Evolutionary conservation across 371 early-diverging fungal species (phyloP).

Genomic region (Mucor plumbeus): DNA sequence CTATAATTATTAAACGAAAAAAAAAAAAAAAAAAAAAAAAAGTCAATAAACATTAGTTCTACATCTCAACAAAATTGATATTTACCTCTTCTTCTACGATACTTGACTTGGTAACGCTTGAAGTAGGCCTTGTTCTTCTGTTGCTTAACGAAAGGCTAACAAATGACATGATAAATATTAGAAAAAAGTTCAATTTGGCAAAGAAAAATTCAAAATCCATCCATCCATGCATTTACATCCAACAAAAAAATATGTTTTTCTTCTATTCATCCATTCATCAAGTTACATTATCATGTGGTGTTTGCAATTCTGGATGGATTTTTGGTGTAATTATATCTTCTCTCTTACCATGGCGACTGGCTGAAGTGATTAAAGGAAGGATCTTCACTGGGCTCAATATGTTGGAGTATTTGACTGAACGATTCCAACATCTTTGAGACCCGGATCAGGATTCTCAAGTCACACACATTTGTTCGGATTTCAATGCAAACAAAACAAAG

Average conservation of each 20-base stretch:
- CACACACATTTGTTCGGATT: background rate
- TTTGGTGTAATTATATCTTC: background rate
- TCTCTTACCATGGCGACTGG: slow-evolving; percentile 35
- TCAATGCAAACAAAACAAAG: background rate
- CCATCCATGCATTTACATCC: slow-evolving; percentile 19
- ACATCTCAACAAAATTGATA: background rate
- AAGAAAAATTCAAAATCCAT: slow-evolving; percentile 12
- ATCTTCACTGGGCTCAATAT: background rate
- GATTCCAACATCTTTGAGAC: background rate
- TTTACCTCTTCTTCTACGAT: slow-evolving; percentile 96
- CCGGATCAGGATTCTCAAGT: background rate
- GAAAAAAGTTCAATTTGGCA: background rate
- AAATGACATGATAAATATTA: background rate
- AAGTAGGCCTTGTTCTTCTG: slow-evolving; percentile 87
- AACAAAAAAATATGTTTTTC: background rate
- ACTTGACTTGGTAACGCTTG: slow-evolving; percentile 99
- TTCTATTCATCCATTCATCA: slow-evolving; percentile 1
- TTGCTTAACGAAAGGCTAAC: slow-evolving; percentile 53
- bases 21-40: background rate
- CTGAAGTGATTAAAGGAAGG: slow-evolving; percentile 38
- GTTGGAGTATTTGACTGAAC: slow-evolving; percentile 3
- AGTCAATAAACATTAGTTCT: background rate
- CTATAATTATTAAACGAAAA: slow-evolving; percentile 42
- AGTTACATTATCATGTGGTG: background rate
- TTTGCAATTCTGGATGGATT: background rate